Evolutionary conservation across 352 stramenopile species (phyloP), one percentile per base, ranked within the genome.

Genomic region (Globisporangium parvum): DNA sequence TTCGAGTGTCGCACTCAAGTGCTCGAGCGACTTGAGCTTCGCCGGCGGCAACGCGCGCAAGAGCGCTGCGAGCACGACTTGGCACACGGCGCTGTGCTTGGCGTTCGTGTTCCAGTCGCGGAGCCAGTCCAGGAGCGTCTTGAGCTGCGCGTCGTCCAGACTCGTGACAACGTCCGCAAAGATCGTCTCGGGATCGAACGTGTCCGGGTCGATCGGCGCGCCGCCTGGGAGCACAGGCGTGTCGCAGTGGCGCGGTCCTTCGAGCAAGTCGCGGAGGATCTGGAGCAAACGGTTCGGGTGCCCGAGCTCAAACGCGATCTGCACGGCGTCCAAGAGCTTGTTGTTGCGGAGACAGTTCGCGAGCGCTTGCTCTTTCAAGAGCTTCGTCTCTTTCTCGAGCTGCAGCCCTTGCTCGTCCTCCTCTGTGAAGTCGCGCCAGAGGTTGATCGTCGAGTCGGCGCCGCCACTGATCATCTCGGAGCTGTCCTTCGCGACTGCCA

Each of bases 21-120:
- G 69, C 49, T 90, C 69, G 50, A 96, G 63, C 55, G 88, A 71
- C 67, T 91, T 87, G 50, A 91, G 57, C 49, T 70, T 76, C 24
- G 58, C 65, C 1, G 85, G 82, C 48, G 76, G 70, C 28, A 94
- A 60, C 47, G 87, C 77, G 44, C 76, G 80, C 48, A 98, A 70
- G 51, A 97, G 77, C 12, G 91, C 89, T 46, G 92, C 88, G n/a
- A 99, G 60, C 9, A 98, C 67, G 28, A 95, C 67, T 73, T 99
- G 96, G 47, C 88, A 96, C 46, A 98, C 77, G 46, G 86, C 71
- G n/a, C 81, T 94, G 66, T 98, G 97, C 47, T 89, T 86, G 21
- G 93, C 92, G 61, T 98, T 96, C 51, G 96, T 98, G 71, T 99
- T 99, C 96, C 97, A 99, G 56, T 99, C 96, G 46, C 91, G 80